phyloP scores from a whole-genome alignment of 257 asterid species.

The Capsicum baccatum region DNA sequence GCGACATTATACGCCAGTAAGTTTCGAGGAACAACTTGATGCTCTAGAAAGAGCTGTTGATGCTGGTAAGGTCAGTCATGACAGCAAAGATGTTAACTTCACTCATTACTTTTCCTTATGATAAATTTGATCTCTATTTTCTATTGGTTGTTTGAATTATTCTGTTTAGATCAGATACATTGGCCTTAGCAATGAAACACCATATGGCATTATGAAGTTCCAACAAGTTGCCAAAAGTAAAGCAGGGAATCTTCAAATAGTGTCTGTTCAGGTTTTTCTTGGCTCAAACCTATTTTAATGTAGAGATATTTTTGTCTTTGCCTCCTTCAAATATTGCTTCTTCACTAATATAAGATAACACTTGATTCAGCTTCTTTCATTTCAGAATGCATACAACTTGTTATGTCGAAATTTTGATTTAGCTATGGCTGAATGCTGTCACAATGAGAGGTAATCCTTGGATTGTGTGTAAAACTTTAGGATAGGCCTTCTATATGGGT shows the following conservation, averaged over 20 bases:
- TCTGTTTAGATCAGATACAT: conserved; percentile 74
- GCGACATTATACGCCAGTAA: conserved; percentile 53
- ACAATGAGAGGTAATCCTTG: conserved; percentile 79
- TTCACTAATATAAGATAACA: conserved; percentile 14
- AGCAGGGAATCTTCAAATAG: conserved; percentile 57
- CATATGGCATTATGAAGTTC: conserved; percentile 92
- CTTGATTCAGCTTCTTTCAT: conserved; percentile 29
- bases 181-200: conserved; percentile 93
- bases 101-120: conserved; percentile 41
- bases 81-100: conserved; percentile 24
- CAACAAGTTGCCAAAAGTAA: conserved; percentile 57
- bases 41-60: conserved; percentile 72
- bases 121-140: conserved; percentile 39
- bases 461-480: conserved; percentile 25
- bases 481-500: not conserved
- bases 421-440: conserved; percentile 95
- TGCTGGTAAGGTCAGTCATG: conserved; percentile 84
- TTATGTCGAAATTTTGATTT: conserved; percentile 84
- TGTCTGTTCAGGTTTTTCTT: conserved; percentile 80
- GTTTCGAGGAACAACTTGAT: conserved; percentile 79
- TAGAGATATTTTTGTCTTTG: conserved; percentile 36
- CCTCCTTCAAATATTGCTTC: conserved; percentile 21
- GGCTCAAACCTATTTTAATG: conserved; percentile 37
- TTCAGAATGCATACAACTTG: conserved; percentile 82
- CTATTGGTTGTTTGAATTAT: conserved; percentile 32